These are phyloP conservation scores for Epichloe baconii DNA, from an alignment of 2,329 filamentous ascomycete genomes.

Conservation along the genomic window DNA sequence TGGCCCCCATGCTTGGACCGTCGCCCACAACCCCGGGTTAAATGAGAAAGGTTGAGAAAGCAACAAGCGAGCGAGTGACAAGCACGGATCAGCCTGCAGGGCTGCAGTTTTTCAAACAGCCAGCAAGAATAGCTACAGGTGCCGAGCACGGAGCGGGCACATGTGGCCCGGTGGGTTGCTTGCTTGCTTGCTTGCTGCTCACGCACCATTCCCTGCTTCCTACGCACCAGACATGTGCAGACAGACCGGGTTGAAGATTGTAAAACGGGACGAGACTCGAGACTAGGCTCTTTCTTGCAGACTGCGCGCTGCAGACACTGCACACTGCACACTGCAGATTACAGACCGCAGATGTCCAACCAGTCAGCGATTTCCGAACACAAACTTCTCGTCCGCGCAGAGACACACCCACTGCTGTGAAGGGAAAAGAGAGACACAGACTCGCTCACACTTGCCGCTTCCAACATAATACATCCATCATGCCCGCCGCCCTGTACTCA, in stretches of 20 bases:
- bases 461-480: not conserved
- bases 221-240: not conserved
- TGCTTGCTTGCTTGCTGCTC: not conserved
- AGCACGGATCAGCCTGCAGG: not conserved
- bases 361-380: constrained; percentile 2
- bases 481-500: not conserved
- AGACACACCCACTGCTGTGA: not conserved
- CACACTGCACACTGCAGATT: not conserved
- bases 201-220: not conserved
- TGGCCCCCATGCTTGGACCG: not conserved
- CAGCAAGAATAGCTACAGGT: not conserved
- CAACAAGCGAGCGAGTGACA: not conserved
- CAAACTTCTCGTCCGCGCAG: constrained; percentile 1
- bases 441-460: not conserved
- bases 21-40: not conserved
- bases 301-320: not conserved
- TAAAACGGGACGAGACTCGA: not conserved
- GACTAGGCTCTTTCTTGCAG: not conserved
- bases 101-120: not conserved
- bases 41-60: not conserved
- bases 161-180: not conserved
- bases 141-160: not conserved
- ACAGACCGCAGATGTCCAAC: not conserved
- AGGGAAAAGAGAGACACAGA: constrained; percentile 1
- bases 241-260: not conserved